A percentile compares a stretch with the other conserved stretches of the same genome.
These are phyloP conservation scores for Astraeus odoratus DNA, from an alignment of 768 basidiomycete species.

Conservation along the genomic window DNA sequence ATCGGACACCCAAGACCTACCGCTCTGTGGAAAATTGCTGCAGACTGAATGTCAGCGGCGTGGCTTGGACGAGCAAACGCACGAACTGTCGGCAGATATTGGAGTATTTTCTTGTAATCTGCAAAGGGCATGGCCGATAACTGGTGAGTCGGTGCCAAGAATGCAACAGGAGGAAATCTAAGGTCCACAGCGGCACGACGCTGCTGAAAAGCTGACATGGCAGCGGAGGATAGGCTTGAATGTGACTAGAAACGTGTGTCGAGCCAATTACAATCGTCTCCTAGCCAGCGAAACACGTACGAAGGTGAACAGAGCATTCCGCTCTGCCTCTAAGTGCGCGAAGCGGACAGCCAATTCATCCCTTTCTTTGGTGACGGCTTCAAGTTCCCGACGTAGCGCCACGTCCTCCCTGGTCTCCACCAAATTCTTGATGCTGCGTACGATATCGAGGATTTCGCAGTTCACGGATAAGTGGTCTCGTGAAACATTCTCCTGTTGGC, in stretches of 20 bases:
- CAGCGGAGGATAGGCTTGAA: neutral
- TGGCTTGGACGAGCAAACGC: neutral
- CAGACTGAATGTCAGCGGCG: neutral
- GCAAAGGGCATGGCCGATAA: neutral
- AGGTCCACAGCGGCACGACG: neutral
- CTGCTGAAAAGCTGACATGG: neutral
- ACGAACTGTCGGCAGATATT: neutral
- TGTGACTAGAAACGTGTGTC: too few species aligned
- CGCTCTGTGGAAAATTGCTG: neutral
- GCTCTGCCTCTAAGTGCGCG: slow-evolving; percentile 12
- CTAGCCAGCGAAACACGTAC: slow-evolving; percentile 7
- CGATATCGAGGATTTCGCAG: neutral
- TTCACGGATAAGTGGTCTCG: neutral
- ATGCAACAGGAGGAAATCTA: neutral
- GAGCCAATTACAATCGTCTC: too few species aligned
- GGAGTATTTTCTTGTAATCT: neutral
- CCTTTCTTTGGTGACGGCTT: slow-evolving; percentile 10
- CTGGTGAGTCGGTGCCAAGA: neutral
- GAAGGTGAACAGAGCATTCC: slow-evolving; percentile 11
- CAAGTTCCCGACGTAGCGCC: neutral
- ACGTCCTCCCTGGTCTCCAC: neutral
- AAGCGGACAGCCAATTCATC: slow-evolving; percentile 7
- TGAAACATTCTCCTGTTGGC: neutral
- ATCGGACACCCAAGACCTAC: neutral
- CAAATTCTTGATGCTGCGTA: neutral